phyloP scores from a whole-genome alignment of 805 yeast genomes.

The Kurtzmaniella cleridarum region DNA sequence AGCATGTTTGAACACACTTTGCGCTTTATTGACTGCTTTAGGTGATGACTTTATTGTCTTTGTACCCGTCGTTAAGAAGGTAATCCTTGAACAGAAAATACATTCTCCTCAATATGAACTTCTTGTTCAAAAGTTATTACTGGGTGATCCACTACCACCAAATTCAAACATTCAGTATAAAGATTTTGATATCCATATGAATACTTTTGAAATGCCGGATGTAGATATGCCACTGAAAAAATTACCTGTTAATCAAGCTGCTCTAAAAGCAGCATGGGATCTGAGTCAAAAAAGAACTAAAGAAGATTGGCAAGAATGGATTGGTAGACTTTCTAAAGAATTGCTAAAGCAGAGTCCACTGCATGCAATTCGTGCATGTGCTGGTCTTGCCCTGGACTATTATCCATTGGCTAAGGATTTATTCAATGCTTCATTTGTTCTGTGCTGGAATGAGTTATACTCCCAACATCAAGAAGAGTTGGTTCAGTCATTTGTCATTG shows the following conservation, averaged over 20 bases:
- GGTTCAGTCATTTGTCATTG: constrained; percentile 78
- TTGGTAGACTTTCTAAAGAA: constrained; percentile 78
- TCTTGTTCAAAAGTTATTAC: constrained; percentile 67
- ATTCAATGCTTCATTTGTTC: constrained; percentile 90
- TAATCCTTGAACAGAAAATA: constrained; percentile 55
- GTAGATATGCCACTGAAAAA: constrained; percentile 68
- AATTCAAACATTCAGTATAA: constrained; percentile 59
- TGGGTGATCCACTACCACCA: constrained; percentile 83
- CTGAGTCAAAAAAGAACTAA: constrained; percentile 81
- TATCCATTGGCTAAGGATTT: constrained; percentile 84
- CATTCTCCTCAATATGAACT: constrained; percentile 76
- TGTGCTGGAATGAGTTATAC: constrained; percentile 91
- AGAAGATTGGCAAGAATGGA: constrained; percentile 99
- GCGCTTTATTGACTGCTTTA: constrained; percentile 72
- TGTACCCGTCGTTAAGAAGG: constrained; percentile 73
- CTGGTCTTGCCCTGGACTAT: constrained; percentile 80
- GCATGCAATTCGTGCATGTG: constrained; percentile 89
- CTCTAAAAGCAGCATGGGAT: constrained; percentile 84
- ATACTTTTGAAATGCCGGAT: constrained; percentile 47
- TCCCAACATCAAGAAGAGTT: constrained; percentile 87
- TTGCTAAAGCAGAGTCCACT: constrained; percentile 89
- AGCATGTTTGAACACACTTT: constrained; percentile 72
- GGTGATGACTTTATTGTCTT: constrained; percentile 82
- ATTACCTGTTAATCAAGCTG: constrained; percentile 60
- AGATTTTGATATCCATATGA: constrained; percentile 40